Percentiles rank a stretch among this genome's conserved stretches.
Evolutionary conservation across 2,329 filamentous ascomycete species (phyloP).

Genomic region (Penicillium corylophilum): DNA sequence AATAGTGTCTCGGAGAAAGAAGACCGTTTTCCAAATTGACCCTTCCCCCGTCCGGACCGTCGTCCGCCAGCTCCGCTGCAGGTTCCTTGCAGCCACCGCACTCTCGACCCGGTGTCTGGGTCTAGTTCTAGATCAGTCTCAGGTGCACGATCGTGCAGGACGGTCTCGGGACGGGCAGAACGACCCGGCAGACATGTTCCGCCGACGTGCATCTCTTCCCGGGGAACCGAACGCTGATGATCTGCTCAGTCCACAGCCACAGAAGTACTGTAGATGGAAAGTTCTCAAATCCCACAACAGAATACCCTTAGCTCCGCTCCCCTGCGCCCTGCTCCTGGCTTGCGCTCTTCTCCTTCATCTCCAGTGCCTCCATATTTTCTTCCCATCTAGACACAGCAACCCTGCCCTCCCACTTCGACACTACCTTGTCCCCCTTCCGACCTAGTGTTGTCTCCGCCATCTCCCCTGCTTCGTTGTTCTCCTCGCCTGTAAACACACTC

Average conservation of each 20-base stretch:
- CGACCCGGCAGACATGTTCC: conserved; percentile 8
- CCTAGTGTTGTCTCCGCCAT: conserved; percentile 30
- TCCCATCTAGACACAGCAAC: conserved; percentile 39
- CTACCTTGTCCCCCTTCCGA: conserved; percentile 29
- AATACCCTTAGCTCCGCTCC: conserved; percentile 24
- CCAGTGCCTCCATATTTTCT: conserved; percentile 39
- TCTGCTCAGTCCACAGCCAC: not conserved
- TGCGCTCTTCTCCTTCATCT: conserved; percentile 26
- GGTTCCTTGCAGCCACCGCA: conserved; percentile 18
- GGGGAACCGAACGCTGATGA: not conserved
- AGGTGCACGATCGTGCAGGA: conserved; percentile 10
- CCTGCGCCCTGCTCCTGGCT: conserved; percentile 6
- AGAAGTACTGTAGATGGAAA: not conserved
- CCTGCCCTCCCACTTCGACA: conserved; percentile 33
- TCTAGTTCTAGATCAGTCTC: not conserved
- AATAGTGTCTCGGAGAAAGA: conserved; percentile 11
- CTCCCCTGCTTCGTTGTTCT: conserved; percentile 25
- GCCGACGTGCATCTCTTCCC: conserved; percentile 4
- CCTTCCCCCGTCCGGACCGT: conserved; percentile 9
- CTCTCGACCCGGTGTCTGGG: conserved; percentile 9
- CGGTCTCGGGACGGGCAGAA: conserved; percentile 4
- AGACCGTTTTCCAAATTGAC: conserved; percentile 3
- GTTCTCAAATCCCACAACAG: conserved; percentile 1
- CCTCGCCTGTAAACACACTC: conserved; percentile 59
- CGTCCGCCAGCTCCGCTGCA: conserved; percentile 6